Percentiles rank a stretch among this genome's conserved stretches.
Conservation (phyloP, 2,329 filamentous ascomycete species). For the Pseudogymnoascus sp. region DNA sequence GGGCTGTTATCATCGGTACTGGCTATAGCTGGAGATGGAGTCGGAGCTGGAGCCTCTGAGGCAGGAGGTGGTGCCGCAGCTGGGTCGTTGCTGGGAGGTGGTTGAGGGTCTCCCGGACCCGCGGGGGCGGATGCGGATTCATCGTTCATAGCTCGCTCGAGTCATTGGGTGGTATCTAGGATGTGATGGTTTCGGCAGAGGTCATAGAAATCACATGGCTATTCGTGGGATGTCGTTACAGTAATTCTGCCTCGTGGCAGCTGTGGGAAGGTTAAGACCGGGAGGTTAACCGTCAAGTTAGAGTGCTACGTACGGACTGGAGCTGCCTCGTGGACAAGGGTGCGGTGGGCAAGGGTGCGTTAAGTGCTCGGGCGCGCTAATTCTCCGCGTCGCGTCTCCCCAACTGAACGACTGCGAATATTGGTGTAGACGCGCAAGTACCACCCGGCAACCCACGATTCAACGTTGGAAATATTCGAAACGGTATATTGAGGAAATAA, state of each 20-base stretch:
- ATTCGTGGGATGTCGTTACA: not conserved
- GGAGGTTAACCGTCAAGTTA: not conserved
- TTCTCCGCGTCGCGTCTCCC: conserved; percentile 1
- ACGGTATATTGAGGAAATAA: not conserved
- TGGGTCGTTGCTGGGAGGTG: conserved; percentile 9
- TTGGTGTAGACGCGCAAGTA: not conserved
- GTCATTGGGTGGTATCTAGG: conserved; percentile 20
- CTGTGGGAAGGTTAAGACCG: not conserved
- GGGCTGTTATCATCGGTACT: not conserved
- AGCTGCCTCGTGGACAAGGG: not conserved
- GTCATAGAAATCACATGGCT: not conserved
- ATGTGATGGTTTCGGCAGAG: not conserved
- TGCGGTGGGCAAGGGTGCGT: not conserved
- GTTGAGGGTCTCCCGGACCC: conserved; percentile 22
- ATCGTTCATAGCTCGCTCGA: conserved; percentile 42
- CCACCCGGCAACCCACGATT: not conserved
- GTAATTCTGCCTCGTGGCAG: not conserved
- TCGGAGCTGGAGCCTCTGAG: not conserved
- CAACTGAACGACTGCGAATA: not conserved
- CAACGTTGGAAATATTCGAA: not conserved
- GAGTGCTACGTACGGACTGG: not conserved
- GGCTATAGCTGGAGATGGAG: not conserved
- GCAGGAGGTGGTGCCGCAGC: conserved; percentile 1
- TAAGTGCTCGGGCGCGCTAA: conserved; percentile 1
- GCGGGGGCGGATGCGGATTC: conserved; percentile 38